Conservation (phyloP, 2,329 filamentous ascomycete species). For the Plenodomus tracheiphilus region DNA sequence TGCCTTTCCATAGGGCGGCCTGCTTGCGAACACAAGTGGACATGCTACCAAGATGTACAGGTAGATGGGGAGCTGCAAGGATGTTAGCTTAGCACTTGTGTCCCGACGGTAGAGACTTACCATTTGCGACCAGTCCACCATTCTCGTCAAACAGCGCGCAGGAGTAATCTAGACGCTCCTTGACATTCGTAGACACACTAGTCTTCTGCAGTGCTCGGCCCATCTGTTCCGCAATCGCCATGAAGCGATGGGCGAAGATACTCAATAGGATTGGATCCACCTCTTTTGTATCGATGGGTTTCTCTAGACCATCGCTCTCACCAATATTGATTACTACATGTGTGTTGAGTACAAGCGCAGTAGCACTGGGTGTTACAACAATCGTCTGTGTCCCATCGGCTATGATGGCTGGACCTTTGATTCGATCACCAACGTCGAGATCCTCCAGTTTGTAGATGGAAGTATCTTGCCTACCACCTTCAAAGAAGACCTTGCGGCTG, state of each 20-base stretch:
- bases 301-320: slow-evolving; percentile 56
- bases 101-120: slow-evolving; percentile 23
- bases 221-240: slow-evolving; percentile 87
- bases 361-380: slow-evolving; percentile 77
- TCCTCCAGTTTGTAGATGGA: slow-evolving; percentile 82
- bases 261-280: slow-evolving; percentile 77
- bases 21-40: slow-evolving; percentile 81
- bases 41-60: slow-evolving; percentile 82
- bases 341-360: slow-evolving; percentile 77
- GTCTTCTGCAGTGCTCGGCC: slow-evolving; percentile 78
- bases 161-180: slow-evolving; percentile 81
- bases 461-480: slow-evolving; percentile 75
- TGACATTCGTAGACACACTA: slow-evolving; percentile 77
- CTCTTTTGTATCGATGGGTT: slow-evolving; percentile 56
- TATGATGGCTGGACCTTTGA: slow-evolving; percentile 81
- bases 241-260: slow-evolving; percentile 81
- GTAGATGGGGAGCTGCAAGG: slow-evolving; percentile 69
- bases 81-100: slow-evolving; percentile 8
- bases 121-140: slow-evolving; percentile 76
- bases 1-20: slow-evolving; percentile 78
- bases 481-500: slow-evolving; percentile 78
- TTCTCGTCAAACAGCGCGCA: slow-evolving; percentile 79
- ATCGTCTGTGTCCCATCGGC: slow-evolving; percentile 91
- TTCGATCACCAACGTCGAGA: slow-evolving; percentile 69
- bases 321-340: slow-evolving; percentile 88